Base-by-base conservation (phyloP, 2,329 filamentous ascomycete genomes). In the Talaromyces islandicus region DNA sequence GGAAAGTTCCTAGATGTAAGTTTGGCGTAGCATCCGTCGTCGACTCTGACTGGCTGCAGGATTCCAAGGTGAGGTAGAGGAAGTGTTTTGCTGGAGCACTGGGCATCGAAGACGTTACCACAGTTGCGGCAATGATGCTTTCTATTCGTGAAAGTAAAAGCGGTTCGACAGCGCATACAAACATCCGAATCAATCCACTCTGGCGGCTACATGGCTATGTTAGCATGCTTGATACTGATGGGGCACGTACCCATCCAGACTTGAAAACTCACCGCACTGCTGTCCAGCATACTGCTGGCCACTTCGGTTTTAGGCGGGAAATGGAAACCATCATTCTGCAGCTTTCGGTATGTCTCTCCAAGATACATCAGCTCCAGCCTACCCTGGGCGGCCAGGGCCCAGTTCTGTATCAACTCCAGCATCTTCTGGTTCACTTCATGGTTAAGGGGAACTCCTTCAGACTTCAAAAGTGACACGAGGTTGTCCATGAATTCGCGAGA, bases 401-500 rank as follows among this genome's bases (percentile, higher is more conserved):
- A 99, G 46, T 86, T 87, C 74, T 99, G 94, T 66, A 97, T 90
- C 60, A 97, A 80, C 73, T 97, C 93, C 59, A 99, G 82, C 63
- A 97, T 96, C 79, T 95, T 97, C 64, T 82, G 82, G 71, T 89
- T 91, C 54, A 99, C 94, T 58, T 96, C 90, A 55, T 87, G 80
- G 74, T 97, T 96, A 50, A 94, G 82, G 9, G 90, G 87, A 19
- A 78, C 75, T 2, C 90, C 90, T 56, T 89, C 87, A 19, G 90
- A 89, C 72, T 93, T 92, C 32, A 99, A 83, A 17, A 99, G 82
- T 35, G 93, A 97, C 19, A 91, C 88, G 57, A 99, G 79, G 72
- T 97, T 97, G 77, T 99, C 94, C 89, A 99, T 95, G 71, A 97
- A 99, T 78, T 99, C 94, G 64, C 92, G 87, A 19, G 93, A 97